Evolutionary conservation across 2,329 filamentous ascomycete genomes (phyloP), one percentile per base, ranked within the genome.

Genomic region (Fusarium coicis): DNA sequence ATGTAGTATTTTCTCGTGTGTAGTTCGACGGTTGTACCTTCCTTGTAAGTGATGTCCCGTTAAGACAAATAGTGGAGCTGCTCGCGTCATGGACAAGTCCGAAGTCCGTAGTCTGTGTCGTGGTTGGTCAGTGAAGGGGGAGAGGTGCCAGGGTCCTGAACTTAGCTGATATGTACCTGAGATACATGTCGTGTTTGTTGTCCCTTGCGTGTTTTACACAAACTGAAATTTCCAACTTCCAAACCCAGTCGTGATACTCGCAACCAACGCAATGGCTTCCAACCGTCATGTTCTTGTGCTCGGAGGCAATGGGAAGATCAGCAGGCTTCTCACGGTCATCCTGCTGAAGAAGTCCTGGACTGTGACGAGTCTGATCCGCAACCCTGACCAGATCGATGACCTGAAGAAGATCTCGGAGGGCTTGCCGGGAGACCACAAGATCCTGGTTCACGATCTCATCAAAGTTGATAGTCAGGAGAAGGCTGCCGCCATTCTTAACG

Each of bases 291-390:
- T 93, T 60, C 88, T 94, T 63, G 82, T 95, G 63, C 88, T 95
- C 57, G 93, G 93, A 76, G 93, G 93, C 72, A 93, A 94, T 82
- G 93, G 93, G 81, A 93, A 93, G 81, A 84, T 95, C 57, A 88
- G 92, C 70, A 88, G 92, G 46, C 84, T 91, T 37, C 85, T 95
- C 18, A 95, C 93, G 10, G 91, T 91, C 3, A 86, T 93, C 61
- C 88, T 95, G 16, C 87, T 95, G 30, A 85, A 89, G 40, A 89
- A 90, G 72, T 88, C 88, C 49, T 94, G 92, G 91, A 88, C 88
- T 67, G 91, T 95, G 49, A 93, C 91, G 40, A 93, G 91, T 79
- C 84, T 95, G 66, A 90, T 95, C 79, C 91, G 93, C 72, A 89
- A 90, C 69, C 84, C 88, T 21, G 88, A 89, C 2, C 93, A 95